Evolutionary conservation across 108 stramenopile species (phyloP).

Genomic region (Nannochloropsis gaditana): DNA sequence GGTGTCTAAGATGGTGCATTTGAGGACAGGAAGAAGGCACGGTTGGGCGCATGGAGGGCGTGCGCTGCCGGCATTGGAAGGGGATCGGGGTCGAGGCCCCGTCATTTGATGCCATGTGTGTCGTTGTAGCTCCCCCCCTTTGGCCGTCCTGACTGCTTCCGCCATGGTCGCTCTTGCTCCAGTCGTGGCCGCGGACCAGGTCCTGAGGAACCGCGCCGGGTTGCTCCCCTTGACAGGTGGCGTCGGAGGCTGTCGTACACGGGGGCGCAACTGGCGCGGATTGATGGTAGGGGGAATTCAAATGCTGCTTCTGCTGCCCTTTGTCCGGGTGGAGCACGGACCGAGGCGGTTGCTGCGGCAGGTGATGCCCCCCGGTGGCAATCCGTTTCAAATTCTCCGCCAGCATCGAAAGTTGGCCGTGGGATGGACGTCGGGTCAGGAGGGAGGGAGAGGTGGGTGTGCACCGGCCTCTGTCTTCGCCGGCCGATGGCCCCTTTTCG

Average conservation of each 20-base stretch:
- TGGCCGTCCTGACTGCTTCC: no score
- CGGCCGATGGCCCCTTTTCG: neutral
- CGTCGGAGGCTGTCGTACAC: no score
- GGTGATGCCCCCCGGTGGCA: neutral
- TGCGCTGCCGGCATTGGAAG: neutral
- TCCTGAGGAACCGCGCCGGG: no score
- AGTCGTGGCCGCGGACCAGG: no score
- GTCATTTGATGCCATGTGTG: neutral
- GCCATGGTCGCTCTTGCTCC: no score
- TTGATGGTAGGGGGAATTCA: no score
- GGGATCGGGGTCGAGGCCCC: neutral
- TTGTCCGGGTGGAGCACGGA: neutral
- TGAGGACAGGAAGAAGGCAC: no score
- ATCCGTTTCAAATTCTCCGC: neutral
- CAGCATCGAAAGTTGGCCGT: neutral
- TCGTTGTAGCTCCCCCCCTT: no score
- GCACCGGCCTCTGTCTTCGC: neutral
- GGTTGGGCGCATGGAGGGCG: neutral
- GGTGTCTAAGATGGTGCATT: no score
- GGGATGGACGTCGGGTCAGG: conserved; percentile 12
- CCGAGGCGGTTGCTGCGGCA: neutral
- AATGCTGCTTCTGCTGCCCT: neutral
- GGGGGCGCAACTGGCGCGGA: no score
- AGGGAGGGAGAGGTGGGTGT: neutral
- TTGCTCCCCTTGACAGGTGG: no score